These are phyloP conservation scores for Benincasa hispida DNA, from an alignment of 306 rosid genomes.

Conservation along the genomic window DNA sequence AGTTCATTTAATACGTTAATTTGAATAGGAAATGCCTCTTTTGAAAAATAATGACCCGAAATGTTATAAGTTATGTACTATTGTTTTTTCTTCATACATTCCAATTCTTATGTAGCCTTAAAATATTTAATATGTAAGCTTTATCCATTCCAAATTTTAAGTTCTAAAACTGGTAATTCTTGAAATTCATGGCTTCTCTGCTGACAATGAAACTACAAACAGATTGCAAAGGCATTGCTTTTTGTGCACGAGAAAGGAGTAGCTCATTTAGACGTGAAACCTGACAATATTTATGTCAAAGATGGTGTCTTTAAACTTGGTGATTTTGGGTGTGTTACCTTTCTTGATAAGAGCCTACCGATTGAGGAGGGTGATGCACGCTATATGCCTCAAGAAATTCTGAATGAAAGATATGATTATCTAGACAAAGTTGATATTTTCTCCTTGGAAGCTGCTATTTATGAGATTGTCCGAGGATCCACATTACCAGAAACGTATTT, in stretches of 20 bases:
- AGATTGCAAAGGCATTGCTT: slow-evolving; percentile 70
- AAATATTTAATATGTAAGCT: not conserved
- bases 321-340: too few species aligned
- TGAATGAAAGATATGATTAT: slow-evolving; percentile 65
- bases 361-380: slow-evolving; percentile 97
- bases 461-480: slow-evolving; percentile 51
- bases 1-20: not conserved
- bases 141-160: not conserved
- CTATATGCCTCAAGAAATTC: slow-evolving; percentile 85
- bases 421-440: slow-evolving; percentile 86
- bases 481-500: slow-evolving; percentile 63
- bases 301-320: slow-evolving; percentile 84
- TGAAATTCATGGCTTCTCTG: not conserved
- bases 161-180: not conserved
- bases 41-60: not conserved
- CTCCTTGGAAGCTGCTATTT: slow-evolving; percentile 70
- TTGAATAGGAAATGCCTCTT: not conserved
- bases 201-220: slow-evolving; percentile 10
- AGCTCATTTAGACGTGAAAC: slow-evolving; percentile 85
- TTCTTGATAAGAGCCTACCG: slow-evolving; percentile 62
- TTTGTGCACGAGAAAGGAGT: slow-evolving; percentile 66
- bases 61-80: not conserved
- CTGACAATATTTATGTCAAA: slow-evolving; percentile 78
- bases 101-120: not conserved
- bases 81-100: not conserved